Percentiles rank a stretch among this genome's conserved stretches.
phyloP scores from a whole-genome alignment of 106 monocot genomes.

The Acorus gramineus region DNA sequence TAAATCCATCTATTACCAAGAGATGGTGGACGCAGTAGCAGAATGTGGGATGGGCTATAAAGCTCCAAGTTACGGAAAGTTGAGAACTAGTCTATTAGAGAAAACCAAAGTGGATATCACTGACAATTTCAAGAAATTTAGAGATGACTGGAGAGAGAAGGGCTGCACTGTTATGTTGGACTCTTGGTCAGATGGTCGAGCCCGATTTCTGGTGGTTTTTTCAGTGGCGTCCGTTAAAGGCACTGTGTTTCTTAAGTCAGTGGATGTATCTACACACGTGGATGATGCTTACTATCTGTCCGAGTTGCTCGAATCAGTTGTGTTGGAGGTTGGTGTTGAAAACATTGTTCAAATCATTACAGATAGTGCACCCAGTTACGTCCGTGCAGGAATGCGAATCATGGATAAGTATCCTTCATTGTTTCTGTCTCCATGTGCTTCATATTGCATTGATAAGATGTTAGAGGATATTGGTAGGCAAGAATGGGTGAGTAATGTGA shows the following conservation, averaged over 20 bases:
- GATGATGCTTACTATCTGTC: conserved; percentile 33
- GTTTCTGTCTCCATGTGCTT: conserved; percentile 45
- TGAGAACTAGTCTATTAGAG: conserved; percentile 33
- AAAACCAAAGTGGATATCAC: conserved; percentile 22
- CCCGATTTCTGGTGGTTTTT: conserved; percentile 29
- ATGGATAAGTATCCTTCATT: conserved; percentile 36
- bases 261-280: conserved; percentile 28
- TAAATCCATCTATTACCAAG: conserved; percentile 32
- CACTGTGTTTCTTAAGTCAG: conserved; percentile 22
- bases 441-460: conserved; percentile 40
- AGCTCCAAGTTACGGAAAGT: conserved; percentile 20
- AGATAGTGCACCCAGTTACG: conserved; percentile 27
- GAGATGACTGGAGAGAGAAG: conserved; percentile 28
- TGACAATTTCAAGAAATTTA: conserved; percentile 14
- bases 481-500: conserved; percentile 18
- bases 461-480: conserved; percentile 38
- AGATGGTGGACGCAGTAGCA: conserved; percentile 32
- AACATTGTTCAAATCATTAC: conserved; percentile 37
- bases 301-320: conserved; percentile 36
- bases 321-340: conserved; percentile 27
- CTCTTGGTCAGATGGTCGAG: conserved; percentile 41
- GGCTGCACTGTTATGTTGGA: conserved; percentile 37
- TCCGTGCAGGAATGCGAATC: conserved; percentile 15
- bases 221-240: conserved; percentile 40
- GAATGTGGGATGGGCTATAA: conserved; percentile 40